Base-by-base conservation (phyloP, 106 monocot genomes). In the Dendrobium catenatum region DNA sequence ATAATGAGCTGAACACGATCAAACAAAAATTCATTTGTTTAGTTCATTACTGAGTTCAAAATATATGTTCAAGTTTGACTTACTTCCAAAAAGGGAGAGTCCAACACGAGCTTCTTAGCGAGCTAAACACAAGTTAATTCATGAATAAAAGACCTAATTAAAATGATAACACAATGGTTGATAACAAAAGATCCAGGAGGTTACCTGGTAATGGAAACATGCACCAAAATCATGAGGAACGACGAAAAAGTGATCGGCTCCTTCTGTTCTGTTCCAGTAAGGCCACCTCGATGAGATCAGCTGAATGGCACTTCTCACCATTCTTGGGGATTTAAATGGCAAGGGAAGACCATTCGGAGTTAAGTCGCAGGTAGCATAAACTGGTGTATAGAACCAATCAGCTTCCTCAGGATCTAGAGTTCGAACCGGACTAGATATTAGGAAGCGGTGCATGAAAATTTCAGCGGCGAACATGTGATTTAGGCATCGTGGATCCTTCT, bases 151-250 rank as follows among this genome's bases (percentile, higher is more conserved):
- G 15, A 3, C 51, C 51, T 51, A 51, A 13, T 15, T 51, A 11
- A 33, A 31, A 70, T 31, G n/a, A 61, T 61, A 70, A 33, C 9
- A 37, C 6, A 70, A 70, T 29, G 13, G 9, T 4, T 18, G 10
- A 72, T 24, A 20, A 51, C 29, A 19, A 68, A 24, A 22, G 40
- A 31, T 18, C 31, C 16, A 51, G 16, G 13, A 51, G 51, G 15
- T 61, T 85, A 88, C 91, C 89, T 91, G 94, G 85, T 94, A 94
- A 73, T 94, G 94, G 83, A 91, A 94, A 80, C 94, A 94, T n/a
- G 94, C 91, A 6, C 86, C 94, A 84, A 94, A 94, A 77, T 94
- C 94, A 84, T 94, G 91, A 77, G 94, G 94, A 41, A 83, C 89
- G 37, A 94, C 84, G 33, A 94, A 94, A 77, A 94, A 94, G 59